These are phyloP conservation scores for Aspergillus flavus DNA, from an alignment of 2,329 filamentous ascomycete genomes.

Conservation along the genomic window DNA sequence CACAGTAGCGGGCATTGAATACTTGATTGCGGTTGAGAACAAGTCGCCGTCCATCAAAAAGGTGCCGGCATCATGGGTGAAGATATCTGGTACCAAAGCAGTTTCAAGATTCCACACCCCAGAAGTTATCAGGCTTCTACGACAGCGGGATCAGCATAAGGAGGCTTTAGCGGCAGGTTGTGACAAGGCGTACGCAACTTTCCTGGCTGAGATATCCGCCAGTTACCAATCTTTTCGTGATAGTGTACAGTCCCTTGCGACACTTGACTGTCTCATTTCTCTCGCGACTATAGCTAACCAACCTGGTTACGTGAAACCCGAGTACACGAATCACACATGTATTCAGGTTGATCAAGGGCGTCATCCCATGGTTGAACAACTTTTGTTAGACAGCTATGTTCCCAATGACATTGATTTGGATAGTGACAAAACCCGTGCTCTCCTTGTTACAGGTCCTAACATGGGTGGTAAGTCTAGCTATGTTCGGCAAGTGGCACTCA, in stretches of 20 bases:
- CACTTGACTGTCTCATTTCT: conserved; percentile 86
- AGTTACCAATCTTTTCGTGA: conserved; percentile 90
- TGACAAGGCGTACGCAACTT: conserved; percentile 73
- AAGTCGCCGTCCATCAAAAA: conserved; percentile 69
- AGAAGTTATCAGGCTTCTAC: conserved; percentile 78
- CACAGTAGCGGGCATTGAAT: conserved; percentile 89
- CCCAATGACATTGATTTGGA: conserved; percentile 80
- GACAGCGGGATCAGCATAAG: conserved; percentile 90
- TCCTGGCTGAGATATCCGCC: conserved; percentile 74
- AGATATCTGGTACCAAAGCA: conserved; percentile 93
- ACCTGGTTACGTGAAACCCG: conserved; percentile 84
- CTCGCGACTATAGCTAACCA: conserved; percentile 81
- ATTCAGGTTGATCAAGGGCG: conserved; percentile 75
- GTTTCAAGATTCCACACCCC: conserved; percentile 92
- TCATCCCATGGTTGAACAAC: conserved; percentile 94
- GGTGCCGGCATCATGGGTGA: conserved; percentile 91
- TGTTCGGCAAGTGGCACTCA: conserved; percentile 87
- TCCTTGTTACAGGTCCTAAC: conserved; percentile 94
- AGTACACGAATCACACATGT: conserved; percentile 64
- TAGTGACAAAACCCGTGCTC: conserved; percentile 67
- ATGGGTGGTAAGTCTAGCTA: conserved; percentile 99
- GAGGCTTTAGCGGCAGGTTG: conserved; percentile 91
- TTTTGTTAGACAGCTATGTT: conserved; percentile 83
- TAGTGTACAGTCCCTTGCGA: conserved; percentile 80
- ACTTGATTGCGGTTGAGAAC: conserved; percentile 89